Percentiles rank a stretch among this genome's conserved stretches.
Evolutionary conservation across 305 asterid species (phyloP).

Genomic region (Rubia occidens): DNA sequence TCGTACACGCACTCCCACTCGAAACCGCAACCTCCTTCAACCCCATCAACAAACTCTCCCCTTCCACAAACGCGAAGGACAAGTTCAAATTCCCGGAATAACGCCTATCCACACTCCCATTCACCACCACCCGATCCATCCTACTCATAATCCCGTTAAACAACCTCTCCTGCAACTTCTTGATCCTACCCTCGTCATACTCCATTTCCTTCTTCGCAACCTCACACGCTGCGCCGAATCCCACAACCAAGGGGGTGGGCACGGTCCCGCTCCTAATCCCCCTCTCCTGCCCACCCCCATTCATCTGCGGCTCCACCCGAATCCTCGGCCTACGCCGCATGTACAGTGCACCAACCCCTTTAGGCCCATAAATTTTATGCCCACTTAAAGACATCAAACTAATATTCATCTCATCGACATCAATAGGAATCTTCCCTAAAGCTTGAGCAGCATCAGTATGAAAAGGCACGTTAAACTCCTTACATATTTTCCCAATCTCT

Average conservation of each 20-base stretch:
- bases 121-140: constrained; percentile 74
- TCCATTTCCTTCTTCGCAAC: constrained; percentile 87
- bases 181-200: constrained; percentile 67
- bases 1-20: constrained; percentile 93
- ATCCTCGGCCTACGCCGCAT: constrained; percentile 89
- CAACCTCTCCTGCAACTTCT: constrained; percentile 50
- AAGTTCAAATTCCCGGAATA: constrained; percentile 81
- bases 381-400: constrained; percentile 93
- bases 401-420: constrained; percentile 77
- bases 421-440: constrained; percentile 72
- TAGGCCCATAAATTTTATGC: constrained; percentile 90
- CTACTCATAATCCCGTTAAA: constrained; percentile 57
- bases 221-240: constrained; percentile 91
- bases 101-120: constrained; percentile 79
- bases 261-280: constrained; percentile 96
- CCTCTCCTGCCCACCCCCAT: constrained; percentile 97
- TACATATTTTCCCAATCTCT: constrained; percentile 80
- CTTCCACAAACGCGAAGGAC: constrained; percentile 89
- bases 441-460: constrained; percentile 96
- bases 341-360: constrained; percentile 83
- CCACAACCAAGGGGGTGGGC: constrained; percentile 87
- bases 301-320: constrained; percentile 92
- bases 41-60: constrained; percentile 98
- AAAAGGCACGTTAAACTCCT: constrained; percentile 64
- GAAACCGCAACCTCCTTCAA: constrained; percentile 95